Conservation (phyloP, 78 protist genomes). For the Salpingoeca rosetta region DNA sequence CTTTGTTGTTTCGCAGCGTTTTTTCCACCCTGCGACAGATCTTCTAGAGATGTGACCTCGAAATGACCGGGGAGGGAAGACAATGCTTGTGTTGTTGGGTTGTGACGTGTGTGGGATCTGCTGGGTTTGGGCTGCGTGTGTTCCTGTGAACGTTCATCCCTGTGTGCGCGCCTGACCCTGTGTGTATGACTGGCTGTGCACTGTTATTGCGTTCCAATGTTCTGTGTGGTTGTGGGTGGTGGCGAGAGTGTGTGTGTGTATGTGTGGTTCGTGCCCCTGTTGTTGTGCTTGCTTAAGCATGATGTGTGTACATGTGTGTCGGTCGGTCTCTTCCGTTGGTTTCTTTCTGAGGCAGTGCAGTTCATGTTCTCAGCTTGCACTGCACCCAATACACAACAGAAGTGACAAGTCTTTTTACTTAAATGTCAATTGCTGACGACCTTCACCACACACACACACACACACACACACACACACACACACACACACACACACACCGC, state of each 20-base stretch:
- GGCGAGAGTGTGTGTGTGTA: neutral
- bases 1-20: neutral
- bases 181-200: neutral
- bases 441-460: neutral
- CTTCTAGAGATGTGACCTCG: too few species aligned
- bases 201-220: neutral
- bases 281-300: neutral
- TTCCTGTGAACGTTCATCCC: conserved; percentile 7
- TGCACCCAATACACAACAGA: neutral
- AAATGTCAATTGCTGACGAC: too few species aligned
- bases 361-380: neutral
- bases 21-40: neutral
- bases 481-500: too few species aligned
- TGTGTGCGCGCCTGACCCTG: conserved; percentile 5
- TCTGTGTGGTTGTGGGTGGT: neutral
- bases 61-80: neutral
- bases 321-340: neutral
- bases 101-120: neutral
- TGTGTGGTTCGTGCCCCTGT: neutral
- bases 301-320: neutral
- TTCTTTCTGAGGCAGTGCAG: neutral
- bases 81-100: neutral
- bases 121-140: conserved; percentile 3
- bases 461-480: too few species aligned
- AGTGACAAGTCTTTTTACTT: neutral